Conservation (phyloP, 331 rosid species). For the Quercus phellos region DNA sequence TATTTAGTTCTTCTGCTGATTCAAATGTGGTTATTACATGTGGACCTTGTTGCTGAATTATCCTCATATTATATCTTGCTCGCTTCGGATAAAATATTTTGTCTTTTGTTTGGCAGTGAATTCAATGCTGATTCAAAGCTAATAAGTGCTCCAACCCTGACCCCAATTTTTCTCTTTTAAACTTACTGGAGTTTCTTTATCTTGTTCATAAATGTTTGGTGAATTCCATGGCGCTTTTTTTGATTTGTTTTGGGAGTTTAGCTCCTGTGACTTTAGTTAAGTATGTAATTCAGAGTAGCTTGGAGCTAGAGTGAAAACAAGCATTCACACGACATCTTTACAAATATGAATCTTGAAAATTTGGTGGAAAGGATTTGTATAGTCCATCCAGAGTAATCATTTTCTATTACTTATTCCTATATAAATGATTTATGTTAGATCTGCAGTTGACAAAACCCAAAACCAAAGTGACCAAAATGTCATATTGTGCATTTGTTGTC, state of each 20-base stretch:
- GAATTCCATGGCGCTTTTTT: background rate
- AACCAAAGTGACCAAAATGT: background rate
- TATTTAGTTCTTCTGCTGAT: background rate
- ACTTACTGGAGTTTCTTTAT: background rate
- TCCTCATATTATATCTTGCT: background rate
- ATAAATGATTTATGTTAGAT: background rate
- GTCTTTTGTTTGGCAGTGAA: background rate
- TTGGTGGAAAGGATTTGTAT: background rate
- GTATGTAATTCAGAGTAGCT: background rate
- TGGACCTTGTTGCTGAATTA: constrained; percentile 4
- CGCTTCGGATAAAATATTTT: background rate
- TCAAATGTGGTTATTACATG: constrained; percentile 2
- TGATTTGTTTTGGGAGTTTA: background rate
- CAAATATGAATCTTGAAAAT: background rate
- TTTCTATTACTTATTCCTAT: background rate
- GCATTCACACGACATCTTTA: background rate
- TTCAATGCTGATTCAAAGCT: background rate
- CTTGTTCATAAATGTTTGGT: background rate
- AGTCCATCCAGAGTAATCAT: background rate
- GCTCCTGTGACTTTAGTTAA: background rate
- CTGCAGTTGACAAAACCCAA: background rate
- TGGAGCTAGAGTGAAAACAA: background rate
- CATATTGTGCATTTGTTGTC: background rate
- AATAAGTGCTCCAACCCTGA: background rate
- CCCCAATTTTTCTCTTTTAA: background rate